These are phyloP conservation scores for Pestalotiopsis sp. DNA, from an alignment of 2,329 filamentous ascomycete genomes.

Conservation along the genomic window DNA sequence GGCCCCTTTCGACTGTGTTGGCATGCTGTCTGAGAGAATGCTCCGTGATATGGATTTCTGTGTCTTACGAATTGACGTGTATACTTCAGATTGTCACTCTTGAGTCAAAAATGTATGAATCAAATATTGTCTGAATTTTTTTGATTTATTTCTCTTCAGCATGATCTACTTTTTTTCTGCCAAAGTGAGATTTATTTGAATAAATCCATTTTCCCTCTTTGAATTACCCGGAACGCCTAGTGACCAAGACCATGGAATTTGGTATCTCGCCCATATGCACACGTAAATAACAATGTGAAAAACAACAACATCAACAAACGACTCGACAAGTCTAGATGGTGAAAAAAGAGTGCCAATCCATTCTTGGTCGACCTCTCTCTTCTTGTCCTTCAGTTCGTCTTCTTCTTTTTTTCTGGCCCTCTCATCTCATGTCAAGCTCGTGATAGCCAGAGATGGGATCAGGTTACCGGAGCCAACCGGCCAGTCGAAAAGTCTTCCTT, in stretches of 20 bases:
- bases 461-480: no score
- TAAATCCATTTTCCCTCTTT: neutral
- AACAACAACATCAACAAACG: neutral
- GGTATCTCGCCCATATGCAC: conserved; percentile 14
- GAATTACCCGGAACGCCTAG: neutral
- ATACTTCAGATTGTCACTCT: no score
- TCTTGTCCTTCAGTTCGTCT: neutral
- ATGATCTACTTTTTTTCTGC: neutral
- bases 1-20: neutral
- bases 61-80: no score
- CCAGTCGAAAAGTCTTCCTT: neutral
- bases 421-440: neutral
- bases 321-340: neutral
- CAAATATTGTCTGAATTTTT: neutral
- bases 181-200: neutral
- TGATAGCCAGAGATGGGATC: neutral
- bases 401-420: neutral
- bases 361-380: neutral
- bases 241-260: conserved; percentile 12
- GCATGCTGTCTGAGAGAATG: neutral
- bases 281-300: neutral
- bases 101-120: no score
- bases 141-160: neutral
- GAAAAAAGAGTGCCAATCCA: no score
- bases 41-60: no score